phyloP scores from a whole-genome alignment of 495 filamentous ascomycete genomes.

The Penicillium coprophilum region DNA sequence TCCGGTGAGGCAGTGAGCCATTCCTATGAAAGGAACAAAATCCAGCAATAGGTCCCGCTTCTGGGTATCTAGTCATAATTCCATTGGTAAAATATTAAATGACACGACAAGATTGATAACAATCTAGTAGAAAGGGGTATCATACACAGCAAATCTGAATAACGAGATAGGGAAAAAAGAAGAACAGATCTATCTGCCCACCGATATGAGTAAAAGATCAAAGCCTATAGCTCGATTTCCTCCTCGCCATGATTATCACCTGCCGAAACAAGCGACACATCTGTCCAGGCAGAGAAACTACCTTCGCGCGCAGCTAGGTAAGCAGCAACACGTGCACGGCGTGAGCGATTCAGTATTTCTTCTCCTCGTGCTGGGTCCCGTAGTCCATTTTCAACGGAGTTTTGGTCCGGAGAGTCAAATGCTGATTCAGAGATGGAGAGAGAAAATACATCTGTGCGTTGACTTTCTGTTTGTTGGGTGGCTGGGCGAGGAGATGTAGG shows the following conservation, averaged over 20 bases:
- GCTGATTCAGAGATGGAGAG: constrained; percentile 24
- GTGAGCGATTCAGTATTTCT: not conserved
- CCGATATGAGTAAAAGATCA: too few species aligned
- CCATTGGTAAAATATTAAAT: not conserved
- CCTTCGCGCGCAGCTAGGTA: constrained; percentile 41
- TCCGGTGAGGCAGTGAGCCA: not conserved
- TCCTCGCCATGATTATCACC: constrained; percentile 47
- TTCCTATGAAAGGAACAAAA: not conserved
- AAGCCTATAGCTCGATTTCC: constrained; percentile 49
- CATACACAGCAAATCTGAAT: not conserved
- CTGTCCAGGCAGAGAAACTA: constrained; percentile 44
- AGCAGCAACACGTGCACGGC: constrained; percentile 24
- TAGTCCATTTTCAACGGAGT: not conserved
- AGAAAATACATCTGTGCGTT: constrained; percentile 12
- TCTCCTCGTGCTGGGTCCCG: not conserved
- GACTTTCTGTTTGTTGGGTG: constrained; percentile 14
- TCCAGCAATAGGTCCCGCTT: not conserved
- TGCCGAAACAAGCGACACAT: constrained; percentile 47
- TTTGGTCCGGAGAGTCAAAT: constrained; percentile 21
- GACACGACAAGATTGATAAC: not conserved
- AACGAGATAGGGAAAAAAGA: not conserved
- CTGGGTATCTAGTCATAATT: not conserved
- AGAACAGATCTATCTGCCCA: not conserved
- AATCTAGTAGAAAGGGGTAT: not conserved
- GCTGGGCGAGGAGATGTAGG: not conserved